Evolutionary conservation across 2,329 filamentous ascomycete species (phyloP), one percentile per base, ranked within the genome.

Genomic region (Penicillium oxalicum): DNA sequence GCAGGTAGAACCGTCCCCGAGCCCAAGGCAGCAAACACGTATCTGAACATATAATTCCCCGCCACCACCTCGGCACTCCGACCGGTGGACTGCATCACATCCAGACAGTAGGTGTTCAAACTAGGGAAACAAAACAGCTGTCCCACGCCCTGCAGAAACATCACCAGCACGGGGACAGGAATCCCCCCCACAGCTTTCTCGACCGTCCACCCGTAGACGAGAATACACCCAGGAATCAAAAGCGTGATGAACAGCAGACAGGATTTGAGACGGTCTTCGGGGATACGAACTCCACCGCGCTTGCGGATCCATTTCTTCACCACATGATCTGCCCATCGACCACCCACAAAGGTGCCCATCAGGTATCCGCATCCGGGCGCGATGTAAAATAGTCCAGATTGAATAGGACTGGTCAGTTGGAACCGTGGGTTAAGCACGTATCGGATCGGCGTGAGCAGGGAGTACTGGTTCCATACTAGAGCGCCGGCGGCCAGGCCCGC

Each of bases 21-120:
- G 0, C 81, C 86, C 4, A 80, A 69, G 9, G 86, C 87, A 0
- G 83, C 87, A 56, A 90, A 86, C 5, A 89, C 62, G 65, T 91
- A 93, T 5, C 88, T 76, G 44, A 87, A 74, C 60, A 89, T 82
- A 66, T 91, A 93, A 65, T 91, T 93, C 0, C 86, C 86, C 0
- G 87, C 86, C 38, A 88, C 81, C 3, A 91, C 86, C 61, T 93
- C 87, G 3, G 84, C 80, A 38, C 81, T 81, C 28, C 79, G 74
- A 1, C 76, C 75, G 24, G 61, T 64, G 2, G 66, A 61, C 55
- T 85, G 85, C 83, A 91, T 88, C 9, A 91, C 87, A 64, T 93
- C 87, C 36, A 93, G 69, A 63, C 87, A 91, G 68, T 93, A 91
- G 0, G 86, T 87, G 64, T 91, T 90, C 52, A 91, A 65, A 41